Conservation (phyloP, 202 grass and related monocot species). For the Alloteropsis angusta region DNA sequence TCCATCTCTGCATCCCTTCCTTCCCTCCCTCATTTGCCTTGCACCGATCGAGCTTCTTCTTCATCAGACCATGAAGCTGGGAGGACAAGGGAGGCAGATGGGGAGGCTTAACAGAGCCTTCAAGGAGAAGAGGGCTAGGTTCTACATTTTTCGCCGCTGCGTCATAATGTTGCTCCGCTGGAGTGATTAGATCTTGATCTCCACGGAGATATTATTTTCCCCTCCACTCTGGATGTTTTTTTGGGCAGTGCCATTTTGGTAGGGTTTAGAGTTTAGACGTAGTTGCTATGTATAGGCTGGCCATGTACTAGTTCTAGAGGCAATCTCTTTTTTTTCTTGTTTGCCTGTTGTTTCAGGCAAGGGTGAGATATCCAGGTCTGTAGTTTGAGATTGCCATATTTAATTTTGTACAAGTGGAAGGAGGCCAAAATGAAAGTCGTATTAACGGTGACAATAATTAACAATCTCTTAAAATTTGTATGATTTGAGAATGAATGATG, state of each 20-base stretch:
- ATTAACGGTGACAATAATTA: conserved; percentile 1
- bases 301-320: conserved; percentile 11
- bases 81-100: conserved; percentile 38
- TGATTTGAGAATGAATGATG: neutral
- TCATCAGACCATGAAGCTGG: conserved; percentile 40
- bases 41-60: conserved; percentile 16
- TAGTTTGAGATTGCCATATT: conserved; percentile 3
- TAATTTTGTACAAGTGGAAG: conserved; percentile 25
- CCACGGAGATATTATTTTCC: conserved; percentile 2
- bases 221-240: neutral
- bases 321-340: conserved; percentile 14
- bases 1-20: neutral
- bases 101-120: conserved; percentile 54
- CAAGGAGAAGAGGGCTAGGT: conserved; percentile 48
- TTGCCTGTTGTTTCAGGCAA: conserved; percentile 22
- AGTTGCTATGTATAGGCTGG: conserved; percentile 37
- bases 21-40: conserved; percentile 14
- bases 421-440: neutral
- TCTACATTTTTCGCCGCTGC: conserved; percentile 58
- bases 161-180: conserved; percentile 54
- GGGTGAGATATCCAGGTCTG: conserved; percentile 23
- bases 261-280: conserved; percentile 30
- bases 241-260: conserved; percentile 27
- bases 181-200: conserved; percentile 38
- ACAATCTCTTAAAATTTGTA: neutral